Percentiles rank a stretch among this genome's conserved stretches.
Conservation (phyloP, 352 stramenopile genomes). For the Phytophthora sansomeana region DNA sequence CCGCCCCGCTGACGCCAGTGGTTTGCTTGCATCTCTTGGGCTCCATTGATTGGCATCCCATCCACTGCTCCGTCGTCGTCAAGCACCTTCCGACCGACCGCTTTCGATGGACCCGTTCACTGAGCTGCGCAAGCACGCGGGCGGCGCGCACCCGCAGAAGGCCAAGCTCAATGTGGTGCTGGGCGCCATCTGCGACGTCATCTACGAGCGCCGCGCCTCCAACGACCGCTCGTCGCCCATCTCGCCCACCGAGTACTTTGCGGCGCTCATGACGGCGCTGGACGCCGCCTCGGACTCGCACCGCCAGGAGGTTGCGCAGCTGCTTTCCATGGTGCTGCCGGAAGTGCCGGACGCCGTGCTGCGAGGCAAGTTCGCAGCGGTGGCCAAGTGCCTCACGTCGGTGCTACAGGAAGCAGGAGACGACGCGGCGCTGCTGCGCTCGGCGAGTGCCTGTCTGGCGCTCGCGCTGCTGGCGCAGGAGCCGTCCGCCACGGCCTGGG, state of each 20-base stretch:
- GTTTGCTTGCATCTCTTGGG: constrained; percentile 36
- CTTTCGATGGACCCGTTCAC: constrained; percentile 74
- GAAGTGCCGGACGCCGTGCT: constrained; percentile 77
- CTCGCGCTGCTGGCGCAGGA: constrained; percentile 79
- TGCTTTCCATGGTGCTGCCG: constrained; percentile 82
- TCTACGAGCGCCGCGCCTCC: constrained; percentile 71
- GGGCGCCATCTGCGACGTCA: constrained; percentile 83
- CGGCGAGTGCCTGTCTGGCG: constrained; percentile 67
- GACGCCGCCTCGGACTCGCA: constrained; percentile 77
- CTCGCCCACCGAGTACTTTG: constrained; percentile 89
- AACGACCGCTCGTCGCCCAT: constrained; percentile 41
- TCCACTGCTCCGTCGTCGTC: background rate
- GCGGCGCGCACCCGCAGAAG: constrained; percentile 81
- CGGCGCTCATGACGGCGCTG: constrained; percentile 87
- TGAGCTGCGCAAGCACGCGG: constrained; percentile 83
- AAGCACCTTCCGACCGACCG: background rate
- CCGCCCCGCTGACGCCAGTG: constrained; percentile 33
- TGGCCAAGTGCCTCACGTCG: constrained; percentile 73
- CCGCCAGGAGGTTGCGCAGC: constrained; percentile 78
- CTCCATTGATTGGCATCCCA: constrained; percentile 47
- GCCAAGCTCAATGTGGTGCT: constrained; percentile 87
- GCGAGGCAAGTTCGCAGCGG: constrained; percentile 79
- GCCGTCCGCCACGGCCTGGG: constrained; percentile 64
- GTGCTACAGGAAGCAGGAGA: constrained; percentile 76
- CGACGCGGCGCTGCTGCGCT: constrained; percentile 70